Percentiles rank a stretch among this genome's conserved stretches.
These are phyloP conservation scores for Eimeria acervulina DNA, from an alignment of 169 alveolate genomes.

Conservation along the genomic window DNA sequence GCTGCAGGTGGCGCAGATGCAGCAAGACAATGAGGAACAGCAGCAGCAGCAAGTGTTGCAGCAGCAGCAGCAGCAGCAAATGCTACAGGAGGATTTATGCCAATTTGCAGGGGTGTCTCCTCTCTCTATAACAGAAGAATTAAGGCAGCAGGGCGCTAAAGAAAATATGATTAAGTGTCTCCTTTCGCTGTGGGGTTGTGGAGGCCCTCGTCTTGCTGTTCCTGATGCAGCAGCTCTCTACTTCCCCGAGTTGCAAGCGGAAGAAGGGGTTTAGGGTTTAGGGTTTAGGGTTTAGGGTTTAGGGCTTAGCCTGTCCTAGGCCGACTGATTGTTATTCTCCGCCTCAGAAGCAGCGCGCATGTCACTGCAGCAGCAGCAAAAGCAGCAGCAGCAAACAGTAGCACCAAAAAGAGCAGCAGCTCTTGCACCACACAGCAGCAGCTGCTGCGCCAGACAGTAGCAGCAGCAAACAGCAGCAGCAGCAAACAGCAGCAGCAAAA, in stretches of 20 bases:
- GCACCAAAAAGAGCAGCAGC: too few relatives aligned
- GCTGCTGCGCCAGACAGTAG: too few relatives aligned
- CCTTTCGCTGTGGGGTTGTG: background rate
- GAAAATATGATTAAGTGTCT: background rate
- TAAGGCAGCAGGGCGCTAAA: background rate
- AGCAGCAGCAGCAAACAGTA: too few relatives aligned
- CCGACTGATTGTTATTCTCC: background rate
- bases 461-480: background rate
- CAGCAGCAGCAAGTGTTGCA: too few relatives aligned
- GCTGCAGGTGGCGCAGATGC: slow-evolving; percentile 1
- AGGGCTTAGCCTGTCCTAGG: background rate
- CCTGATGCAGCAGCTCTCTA: background rate
- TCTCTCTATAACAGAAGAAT: background rate
- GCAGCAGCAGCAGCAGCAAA: too few relatives aligned
- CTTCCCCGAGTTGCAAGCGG: too few relatives aligned
- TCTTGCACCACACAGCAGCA: background rate
- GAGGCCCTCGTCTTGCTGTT: background rate
- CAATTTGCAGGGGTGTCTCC: background rate
- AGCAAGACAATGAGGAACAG: background rate
- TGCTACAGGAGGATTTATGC: background rate
- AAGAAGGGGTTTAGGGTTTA: too few relatives aligned
- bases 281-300: background rate
- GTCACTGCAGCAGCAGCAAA: background rate
- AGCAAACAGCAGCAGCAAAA: too few relatives aligned
- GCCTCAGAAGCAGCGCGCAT: background rate